A percentile compares a stretch with the other conserved stretches of the same genome.
phyloP scores from a whole-genome alignment of 1,284 basidiomycete genomes.

The Porogramme epimiltina region DNA sequence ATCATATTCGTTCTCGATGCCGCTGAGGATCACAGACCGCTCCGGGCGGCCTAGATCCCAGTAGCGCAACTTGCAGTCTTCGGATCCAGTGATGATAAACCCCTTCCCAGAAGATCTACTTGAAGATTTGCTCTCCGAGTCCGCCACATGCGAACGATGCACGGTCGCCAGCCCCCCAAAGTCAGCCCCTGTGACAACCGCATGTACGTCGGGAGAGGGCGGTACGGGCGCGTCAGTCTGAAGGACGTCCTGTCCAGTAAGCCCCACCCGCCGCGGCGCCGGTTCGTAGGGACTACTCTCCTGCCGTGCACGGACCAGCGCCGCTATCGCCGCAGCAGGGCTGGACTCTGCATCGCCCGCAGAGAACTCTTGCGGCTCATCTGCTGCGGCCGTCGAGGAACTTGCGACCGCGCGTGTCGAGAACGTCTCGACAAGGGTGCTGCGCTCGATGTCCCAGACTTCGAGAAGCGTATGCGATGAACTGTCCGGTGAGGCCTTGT shows the following conservation, averaged over 20 bases:
- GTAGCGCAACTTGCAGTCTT: slow-evolving; percentile 78
- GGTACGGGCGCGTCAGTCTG: slow-evolving; percentile 39
- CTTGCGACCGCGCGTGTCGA: slow-evolving; percentile 46
- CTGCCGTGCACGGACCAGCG: slow-evolving; percentile 49
- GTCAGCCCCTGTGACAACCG: slow-evolving; percentile 67
- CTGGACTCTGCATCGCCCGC: slow-evolving; percentile 59
- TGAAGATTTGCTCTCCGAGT: slow-evolving; percentile 42
- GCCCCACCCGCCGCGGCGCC: neutral
- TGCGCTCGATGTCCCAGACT: slow-evolving; percentile 81
- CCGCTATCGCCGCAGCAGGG: slow-evolving; percentile 69
- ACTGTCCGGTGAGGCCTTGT: slow-evolving; percentile 21
- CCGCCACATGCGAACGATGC: slow-evolving; percentile 58
- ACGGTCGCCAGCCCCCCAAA: slow-evolving; percentile 66
- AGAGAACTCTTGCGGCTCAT: slow-evolving; percentile 51
- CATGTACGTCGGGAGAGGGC: slow-evolving; percentile 63
- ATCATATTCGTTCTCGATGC: slow-evolving; percentile 68
- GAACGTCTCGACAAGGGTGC: slow-evolving; percentile 68
- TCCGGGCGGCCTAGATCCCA: slow-evolving; percentile 82
- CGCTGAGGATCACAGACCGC: slow-evolving; percentile 72
- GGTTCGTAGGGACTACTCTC: slow-evolving; percentile 31
- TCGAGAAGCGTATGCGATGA: slow-evolving; percentile 58
- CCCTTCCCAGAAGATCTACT: slow-evolving; percentile 48
- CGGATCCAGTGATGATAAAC: slow-evolving; percentile 80
- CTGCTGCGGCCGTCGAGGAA: slow-evolving; percentile 43
- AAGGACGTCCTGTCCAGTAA: neutral